Evolutionary conservation across 164 flowering plant genomes (phyloP).

Genomic region (Sedum album): DNA sequence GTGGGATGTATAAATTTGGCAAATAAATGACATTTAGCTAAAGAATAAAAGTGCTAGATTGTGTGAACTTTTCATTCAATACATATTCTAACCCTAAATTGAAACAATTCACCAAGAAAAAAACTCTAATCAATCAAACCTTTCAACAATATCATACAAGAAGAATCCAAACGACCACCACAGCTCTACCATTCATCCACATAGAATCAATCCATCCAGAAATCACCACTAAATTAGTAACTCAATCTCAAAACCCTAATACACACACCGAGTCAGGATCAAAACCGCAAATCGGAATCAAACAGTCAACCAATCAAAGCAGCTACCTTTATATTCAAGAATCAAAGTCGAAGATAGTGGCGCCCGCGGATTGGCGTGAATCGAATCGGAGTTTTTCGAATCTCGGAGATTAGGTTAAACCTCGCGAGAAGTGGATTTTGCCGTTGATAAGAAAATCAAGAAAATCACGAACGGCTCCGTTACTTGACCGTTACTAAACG

Average conservation of each 20-base stretch:
- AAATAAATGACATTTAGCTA: too few relatives aligned
- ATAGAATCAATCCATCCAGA: background rate
- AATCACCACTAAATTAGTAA: background rate
- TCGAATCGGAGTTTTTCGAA: background rate
- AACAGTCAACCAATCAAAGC: background rate
- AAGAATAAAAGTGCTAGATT: too few relatives aligned
- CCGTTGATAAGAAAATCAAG: background rate
- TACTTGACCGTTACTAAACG: slow-evolving; percentile 6
- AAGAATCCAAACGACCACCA: background rate
- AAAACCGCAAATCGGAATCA: background rate
- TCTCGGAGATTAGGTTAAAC: slow-evolving; percentile 1
- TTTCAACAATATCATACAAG: background rate
- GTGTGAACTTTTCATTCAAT: too few relatives aligned
- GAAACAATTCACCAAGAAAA: background rate
- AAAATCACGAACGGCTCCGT: slow-evolving; percentile 6
- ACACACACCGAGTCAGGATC: background rate
- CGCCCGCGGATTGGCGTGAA: background rate
- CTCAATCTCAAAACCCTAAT: background rate
- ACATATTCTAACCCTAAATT: background rate
- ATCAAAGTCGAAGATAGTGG: background rate
- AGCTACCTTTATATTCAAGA: background rate
- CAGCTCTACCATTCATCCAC: background rate
- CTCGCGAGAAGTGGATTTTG: background rate
- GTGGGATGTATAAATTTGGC: too few relatives aligned
- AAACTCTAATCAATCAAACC: background rate